A percentile compares a stretch with the other conserved stretches of the same genome.
Conservation (phyloP, 139 green algal species). For the Eudorina sp. region DNA sequence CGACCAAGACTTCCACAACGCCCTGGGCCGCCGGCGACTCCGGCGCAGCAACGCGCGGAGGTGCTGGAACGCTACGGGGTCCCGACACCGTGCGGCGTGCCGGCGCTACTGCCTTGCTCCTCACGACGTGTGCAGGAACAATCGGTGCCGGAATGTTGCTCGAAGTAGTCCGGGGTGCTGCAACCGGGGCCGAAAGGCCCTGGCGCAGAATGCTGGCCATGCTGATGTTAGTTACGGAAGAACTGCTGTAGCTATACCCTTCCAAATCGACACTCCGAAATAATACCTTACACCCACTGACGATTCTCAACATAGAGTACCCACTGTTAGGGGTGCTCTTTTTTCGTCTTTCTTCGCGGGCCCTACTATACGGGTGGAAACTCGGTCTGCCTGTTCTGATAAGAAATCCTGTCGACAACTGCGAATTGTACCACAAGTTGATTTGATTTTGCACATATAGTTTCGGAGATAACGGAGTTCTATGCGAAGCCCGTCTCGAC, state of each 20-base stretch:
- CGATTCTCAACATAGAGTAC: too few species aligned
- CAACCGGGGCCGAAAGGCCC: conserved; percentile 23
- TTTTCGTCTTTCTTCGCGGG: too few species aligned
- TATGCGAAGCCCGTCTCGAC: too few species aligned
- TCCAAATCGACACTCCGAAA: too few species aligned
- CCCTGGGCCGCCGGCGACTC: conserved; percentile 10
- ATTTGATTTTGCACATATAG: too few species aligned
- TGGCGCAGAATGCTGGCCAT: conserved; percentile 24
- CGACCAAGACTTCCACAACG: conserved; percentile 52
- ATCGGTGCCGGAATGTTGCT: background rate
- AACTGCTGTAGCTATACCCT: background rate
- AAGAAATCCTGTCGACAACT: too few species aligned
- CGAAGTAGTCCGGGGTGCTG: background rate
- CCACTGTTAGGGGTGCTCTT: too few species aligned
- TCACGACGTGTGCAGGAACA: background rate
- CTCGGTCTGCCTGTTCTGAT: too few species aligned
- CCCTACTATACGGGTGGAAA: too few species aligned
- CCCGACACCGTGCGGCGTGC: conserved; percentile 14
- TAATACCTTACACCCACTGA: too few species aligned
- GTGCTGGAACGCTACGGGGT: background rate
- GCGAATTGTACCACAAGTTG: too few species aligned
- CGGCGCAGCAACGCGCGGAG: background rate
- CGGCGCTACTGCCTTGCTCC: background rate
- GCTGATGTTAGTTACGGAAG: background rate
- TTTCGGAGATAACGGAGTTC: too few species aligned